Percentiles rank a stretch among this genome's conserved stretches.
Conservation (phyloP, 176 grass and related monocot species). For the Avena insularis region DNA sequence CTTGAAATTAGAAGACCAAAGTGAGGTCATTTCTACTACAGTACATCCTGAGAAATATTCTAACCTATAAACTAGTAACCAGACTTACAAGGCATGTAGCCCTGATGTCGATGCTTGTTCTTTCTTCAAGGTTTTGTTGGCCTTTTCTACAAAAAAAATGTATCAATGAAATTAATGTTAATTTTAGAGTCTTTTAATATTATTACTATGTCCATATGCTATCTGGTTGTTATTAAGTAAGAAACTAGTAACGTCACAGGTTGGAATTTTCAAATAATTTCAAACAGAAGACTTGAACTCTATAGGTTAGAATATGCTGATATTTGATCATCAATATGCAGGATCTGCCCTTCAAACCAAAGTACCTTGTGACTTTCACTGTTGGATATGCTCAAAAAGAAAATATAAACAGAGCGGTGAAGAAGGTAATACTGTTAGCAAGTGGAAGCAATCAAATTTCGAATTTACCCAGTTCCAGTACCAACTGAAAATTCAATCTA, state of each 20-base stretch:
- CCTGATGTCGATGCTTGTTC: background rate
- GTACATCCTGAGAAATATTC: background rate
- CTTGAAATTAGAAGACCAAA: background rate
- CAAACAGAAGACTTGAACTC: background rate
- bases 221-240: background rate
- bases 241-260: background rate
- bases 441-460: background rate
- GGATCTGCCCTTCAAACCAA: conserved; percentile 82
- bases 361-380: conserved; percentile 92
- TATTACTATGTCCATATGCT: background rate
- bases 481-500: conserved; percentile 14
- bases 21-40: background rate
- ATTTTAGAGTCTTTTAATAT: background rate
- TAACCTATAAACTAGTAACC: background rate
- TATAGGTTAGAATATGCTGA: background rate
- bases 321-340: conserved; percentile 53
- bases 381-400: conserved; percentile 76
- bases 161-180: background rate
- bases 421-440: conserved; percentile 64
- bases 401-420: conserved; percentile 81
- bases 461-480: background rate
- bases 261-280: background rate
- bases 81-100: background rate
- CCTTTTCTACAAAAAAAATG: background rate
- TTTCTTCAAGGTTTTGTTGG: conserved; percentile 39